Evolutionary conservation across 768 basidiomycete genomes (phyloP).

Genomic region (Sistotremastrum niveocremeum): DNA sequence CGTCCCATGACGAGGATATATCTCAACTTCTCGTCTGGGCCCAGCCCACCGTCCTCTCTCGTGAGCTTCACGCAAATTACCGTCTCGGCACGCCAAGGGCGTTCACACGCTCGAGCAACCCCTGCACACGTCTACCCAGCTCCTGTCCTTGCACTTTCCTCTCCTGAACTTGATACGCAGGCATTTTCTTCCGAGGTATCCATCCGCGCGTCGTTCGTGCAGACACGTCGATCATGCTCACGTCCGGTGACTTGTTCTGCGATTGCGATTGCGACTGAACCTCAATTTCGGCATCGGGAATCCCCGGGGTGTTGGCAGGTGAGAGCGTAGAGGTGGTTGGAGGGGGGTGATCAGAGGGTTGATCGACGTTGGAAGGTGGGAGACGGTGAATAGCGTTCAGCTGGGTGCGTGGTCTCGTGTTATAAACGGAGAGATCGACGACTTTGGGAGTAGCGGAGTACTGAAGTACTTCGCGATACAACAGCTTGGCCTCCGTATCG

Average conservation of each 20-base stretch:
- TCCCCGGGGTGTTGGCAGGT: conserved; percentile 27
- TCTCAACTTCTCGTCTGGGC: too few relatives aligned
- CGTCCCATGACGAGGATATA: too few relatives aligned
- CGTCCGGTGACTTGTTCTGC: too few relatives aligned
- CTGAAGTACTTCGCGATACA: conserved; percentile 81
- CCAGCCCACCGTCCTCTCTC: too few relatives aligned
- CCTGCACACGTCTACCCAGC: conserved; percentile 54
- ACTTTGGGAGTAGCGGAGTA: conserved; percentile 75
- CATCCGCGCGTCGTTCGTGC: conserved; percentile 35
- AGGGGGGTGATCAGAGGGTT: too few relatives aligned
- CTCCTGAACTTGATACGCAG: conserved; percentile 70
- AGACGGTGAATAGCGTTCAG: conserved; percentile 23
- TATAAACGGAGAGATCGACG: conserved; percentile 59
- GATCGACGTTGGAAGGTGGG: too few relatives aligned
- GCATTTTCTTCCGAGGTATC: conserved; percentile 70
- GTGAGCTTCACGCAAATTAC: neutral
- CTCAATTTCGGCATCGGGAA: neutral
- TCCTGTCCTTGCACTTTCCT: conserved; percentile 64
- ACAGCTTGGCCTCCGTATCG: conserved; percentile 66
- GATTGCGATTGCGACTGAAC: too few relatives aligned
- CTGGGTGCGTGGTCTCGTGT: conserved; percentile 9
- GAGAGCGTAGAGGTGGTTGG: conserved; percentile 21
- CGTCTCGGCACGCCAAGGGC: conserved; percentile 16
- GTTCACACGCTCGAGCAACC: conserved; percentile 54
- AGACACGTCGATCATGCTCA: too few relatives aligned